Conservation (phyloP, 139 green algal species). For the Pseudopediastrum boryanum region DNA sequence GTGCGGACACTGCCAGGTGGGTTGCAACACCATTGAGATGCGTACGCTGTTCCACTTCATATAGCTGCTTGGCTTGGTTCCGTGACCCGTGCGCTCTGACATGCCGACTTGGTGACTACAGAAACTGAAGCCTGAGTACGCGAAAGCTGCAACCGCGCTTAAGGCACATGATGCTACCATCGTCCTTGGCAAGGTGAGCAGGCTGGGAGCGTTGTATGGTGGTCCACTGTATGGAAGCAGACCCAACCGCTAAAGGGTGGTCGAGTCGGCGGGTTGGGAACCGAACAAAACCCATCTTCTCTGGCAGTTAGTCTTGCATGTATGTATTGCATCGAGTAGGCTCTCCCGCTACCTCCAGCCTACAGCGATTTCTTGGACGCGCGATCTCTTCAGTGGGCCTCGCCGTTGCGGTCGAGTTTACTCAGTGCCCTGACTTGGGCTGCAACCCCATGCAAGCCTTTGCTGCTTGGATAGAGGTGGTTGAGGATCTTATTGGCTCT, state of each 20-base stretch:
- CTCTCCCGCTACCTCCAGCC: background rate
- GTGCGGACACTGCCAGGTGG: conserved; percentile 83
- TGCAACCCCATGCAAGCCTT: too few relatives aligned
- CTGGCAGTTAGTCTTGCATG: background rate
- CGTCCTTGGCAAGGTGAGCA: conserved; percentile 74
- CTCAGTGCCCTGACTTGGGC: too few relatives aligned
- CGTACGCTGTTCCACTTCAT: background rate
- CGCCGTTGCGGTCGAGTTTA: too few relatives aligned
- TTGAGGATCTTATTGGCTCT: too few relatives aligned
- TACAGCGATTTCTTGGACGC: background rate
- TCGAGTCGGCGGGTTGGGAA: background rate
- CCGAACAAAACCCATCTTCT: background rate
- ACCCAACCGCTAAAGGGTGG: background rate
- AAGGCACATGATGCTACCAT: conserved; percentile 60
- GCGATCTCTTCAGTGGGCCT: too few relatives aligned
- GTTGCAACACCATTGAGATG: background rate
- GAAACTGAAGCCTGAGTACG: conserved; percentile 76
- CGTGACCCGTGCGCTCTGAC: too few relatives aligned
- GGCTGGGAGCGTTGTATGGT: background rate
- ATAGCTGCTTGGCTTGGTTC: background rate
- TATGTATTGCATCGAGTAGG: background rate
- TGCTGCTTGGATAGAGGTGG: too few relatives aligned
- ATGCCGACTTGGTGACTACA: too few relatives aligned
- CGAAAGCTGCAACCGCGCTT: conserved; percentile 70
- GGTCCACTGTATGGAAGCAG: too few relatives aligned